Conservation (phyloP, 768 basidiomycete species). For the Naganishia antarctica region DNA sequence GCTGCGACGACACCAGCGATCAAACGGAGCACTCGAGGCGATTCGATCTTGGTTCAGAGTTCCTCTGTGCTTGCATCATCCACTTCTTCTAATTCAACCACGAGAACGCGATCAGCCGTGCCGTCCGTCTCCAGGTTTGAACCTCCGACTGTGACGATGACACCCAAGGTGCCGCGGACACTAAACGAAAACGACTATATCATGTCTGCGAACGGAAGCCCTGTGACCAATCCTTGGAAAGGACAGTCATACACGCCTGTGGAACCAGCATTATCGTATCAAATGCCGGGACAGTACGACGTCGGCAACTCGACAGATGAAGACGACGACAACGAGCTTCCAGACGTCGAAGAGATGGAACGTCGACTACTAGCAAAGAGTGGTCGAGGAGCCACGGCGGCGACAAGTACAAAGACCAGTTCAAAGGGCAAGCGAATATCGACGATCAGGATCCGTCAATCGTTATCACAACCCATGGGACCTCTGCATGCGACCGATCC, state of each 20-base stretch:
- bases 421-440: conserved; percentile 38
- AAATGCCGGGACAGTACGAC: background rate
- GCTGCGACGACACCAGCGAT: conserved; percentile 17
- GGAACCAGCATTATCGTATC: background rate
- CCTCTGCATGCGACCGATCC: conserved; percentile 4
- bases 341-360: conserved; percentile 41
- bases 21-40: conserved; percentile 17
- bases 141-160: conserved; percentile 58
- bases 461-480: conserved; percentile 23
- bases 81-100: conserved; percentile 25
- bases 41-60: conserved; percentile 6
- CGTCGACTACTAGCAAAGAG: conserved; percentile 31
- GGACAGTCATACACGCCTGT: background rate
- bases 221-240: conserved; percentile 65
- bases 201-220: conserved; percentile 76
- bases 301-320: conserved; percentile 35
- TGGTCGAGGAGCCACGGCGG: background rate
- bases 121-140: conserved; percentile 70
- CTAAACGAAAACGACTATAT: conserved; percentile 71
- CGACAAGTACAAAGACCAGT: conserved; percentile 2
- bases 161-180: conserved; percentile 58
- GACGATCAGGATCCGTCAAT: conserved; percentile 42
- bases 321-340: conserved; percentile 40
- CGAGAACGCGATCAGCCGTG: conserved; percentile 32
- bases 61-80: background rate